Percentiles rank a stretch among this genome's conserved stretches.
Conservation (phyloP, 345 rosid genomes). For the Geranium rotundifolium region DNA sequence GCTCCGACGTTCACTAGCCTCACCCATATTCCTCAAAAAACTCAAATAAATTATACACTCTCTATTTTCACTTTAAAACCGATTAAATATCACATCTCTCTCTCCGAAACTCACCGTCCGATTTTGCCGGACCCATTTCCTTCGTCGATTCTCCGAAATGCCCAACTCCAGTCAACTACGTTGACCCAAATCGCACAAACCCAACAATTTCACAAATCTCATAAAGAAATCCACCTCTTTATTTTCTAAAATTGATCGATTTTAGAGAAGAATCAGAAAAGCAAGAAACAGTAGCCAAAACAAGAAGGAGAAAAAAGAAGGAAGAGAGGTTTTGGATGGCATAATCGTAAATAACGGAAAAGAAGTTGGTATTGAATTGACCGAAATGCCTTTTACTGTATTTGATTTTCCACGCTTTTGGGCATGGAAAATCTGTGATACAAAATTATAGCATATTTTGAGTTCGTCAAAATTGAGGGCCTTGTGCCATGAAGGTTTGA, state of each 20-base stretch:
- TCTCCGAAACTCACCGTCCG: conserved; percentile 16
- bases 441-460: too few relatives aligned
- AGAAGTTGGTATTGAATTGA: too few relatives aligned
- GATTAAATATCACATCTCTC: background rate
- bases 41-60: background rate
- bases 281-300: background rate
- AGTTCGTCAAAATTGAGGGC: too few relatives aligned
- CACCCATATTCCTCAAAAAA: conserved; percentile 34
- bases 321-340: background rate
- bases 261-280: background rate
- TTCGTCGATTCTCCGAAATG: background rate
- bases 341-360: background rate
- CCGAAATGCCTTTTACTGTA: too few relatives aligned
- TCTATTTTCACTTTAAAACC: background rate
- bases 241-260: too few relatives aligned
- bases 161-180: background rate
- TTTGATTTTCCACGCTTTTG: too few relatives aligned
- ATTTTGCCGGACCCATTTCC: conserved; percentile 15
- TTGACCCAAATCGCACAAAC: background rate
- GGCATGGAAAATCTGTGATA: too few relatives aligned
- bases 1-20: conserved; percentile 32
- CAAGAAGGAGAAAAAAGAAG: background rate
- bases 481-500: too few relatives aligned
- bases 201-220: background rate
- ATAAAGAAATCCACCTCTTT: too few relatives aligned